Conservation (phyloP, 768 basidiomycete species). For the Russula abietina region DNA sequence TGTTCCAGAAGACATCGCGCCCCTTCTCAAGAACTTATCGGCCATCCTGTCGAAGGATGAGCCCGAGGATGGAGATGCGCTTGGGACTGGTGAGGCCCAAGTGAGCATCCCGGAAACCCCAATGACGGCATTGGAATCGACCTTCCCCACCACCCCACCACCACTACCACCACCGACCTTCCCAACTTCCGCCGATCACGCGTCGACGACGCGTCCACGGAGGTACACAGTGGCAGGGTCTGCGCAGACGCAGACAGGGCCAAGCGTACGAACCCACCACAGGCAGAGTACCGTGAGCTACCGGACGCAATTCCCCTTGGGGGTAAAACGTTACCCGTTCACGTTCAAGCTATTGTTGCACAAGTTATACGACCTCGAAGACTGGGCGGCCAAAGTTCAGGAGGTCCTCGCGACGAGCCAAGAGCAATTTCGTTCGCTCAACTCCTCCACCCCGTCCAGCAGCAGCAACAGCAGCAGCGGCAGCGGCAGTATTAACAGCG, state of each 20-base stretch:
- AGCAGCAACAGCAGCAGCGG: not conserved
- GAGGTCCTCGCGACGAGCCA: slow-evolving; percentile 23
- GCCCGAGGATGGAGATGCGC: not conserved
- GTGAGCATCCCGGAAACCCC: slow-evolving; percentile 16
- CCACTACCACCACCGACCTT: not conserved
- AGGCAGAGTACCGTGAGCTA: not conserved
- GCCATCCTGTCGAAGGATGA: slow-evolving; percentile 21
- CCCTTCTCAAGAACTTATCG: slow-evolving; percentile 21
- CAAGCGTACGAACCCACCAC: not conserved
- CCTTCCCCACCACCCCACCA: not conserved
- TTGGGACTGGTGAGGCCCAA: slow-evolving; percentile 1
- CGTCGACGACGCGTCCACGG: slow-evolving; percentile 12
- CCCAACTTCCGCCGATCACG: not conserved
- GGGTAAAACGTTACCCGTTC: slow-evolving; percentile 23
- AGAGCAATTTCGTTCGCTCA: slow-evolving; percentile 22
- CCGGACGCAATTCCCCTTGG: slow-evolving; percentile 19
- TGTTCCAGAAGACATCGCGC: slow-evolving; percentile 25
- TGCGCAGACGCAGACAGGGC: not conserved
- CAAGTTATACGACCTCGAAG: slow-evolving; percentile 25
- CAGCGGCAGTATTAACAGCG: not conserved
- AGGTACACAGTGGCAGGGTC: slow-evolving; percentile 21
- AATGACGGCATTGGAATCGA: slow-evolving; percentile 12
- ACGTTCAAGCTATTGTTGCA: slow-evolving; percentile 25
- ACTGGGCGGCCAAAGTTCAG: slow-evolving; percentile 24
- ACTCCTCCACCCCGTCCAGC: not conserved